Evolutionary conservation across 371 early-diverging fungal genomes (phyloP).

Genomic region (Mortierella sp.): DNA sequence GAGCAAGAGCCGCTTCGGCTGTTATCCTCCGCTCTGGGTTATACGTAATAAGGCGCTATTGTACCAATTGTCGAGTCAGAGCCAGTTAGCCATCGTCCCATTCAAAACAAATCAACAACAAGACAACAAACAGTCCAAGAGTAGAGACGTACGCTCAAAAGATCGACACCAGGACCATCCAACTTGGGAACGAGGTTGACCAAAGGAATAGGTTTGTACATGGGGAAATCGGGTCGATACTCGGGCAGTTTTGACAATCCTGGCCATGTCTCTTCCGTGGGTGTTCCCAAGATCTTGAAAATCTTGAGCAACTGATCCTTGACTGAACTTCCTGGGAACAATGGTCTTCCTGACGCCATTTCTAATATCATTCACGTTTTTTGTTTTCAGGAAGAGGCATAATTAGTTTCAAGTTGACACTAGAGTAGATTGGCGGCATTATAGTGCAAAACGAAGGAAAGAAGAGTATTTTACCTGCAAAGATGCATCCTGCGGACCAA

Average conservation of each 20-base stretch:
- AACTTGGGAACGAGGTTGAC: constrained; percentile 85
- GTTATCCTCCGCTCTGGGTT: constrained; percentile 55
- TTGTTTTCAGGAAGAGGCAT: background rate
- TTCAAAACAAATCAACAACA: background rate
- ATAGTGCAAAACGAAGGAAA: background rate
- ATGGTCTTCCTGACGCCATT: constrained; percentile 93
- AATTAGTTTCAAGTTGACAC: background rate
- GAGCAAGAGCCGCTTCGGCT: constrained; percentile 47
- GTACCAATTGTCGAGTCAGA: background rate
- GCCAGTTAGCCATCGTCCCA: background rate
- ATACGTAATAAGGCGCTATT: constrained; percentile 47
- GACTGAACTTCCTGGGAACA: constrained; percentile 96
- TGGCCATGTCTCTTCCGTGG: constrained; percentile 94
- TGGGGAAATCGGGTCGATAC: constrained; percentile 84
- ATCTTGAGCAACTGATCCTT: constrained; percentile 92
- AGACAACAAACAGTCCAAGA: background rate
- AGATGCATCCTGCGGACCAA: constrained; percentile 99
- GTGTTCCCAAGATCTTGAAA: constrained; percentile 94
- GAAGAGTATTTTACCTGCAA: constrained; percentile 64
- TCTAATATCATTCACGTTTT: constrained; percentile 53
- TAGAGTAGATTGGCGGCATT: background rate
- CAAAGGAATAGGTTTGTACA: constrained; percentile 76
- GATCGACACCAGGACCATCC: constrained; percentile 73
- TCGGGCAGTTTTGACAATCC: constrained; percentile 92
- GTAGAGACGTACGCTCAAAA: constrained; percentile 27